Evolutionary conservation across 2,329 filamentous ascomycete species (phyloP), one percentile per base, ranked within the genome.

Genomic region (Calonectria hawksworthii): DNA sequence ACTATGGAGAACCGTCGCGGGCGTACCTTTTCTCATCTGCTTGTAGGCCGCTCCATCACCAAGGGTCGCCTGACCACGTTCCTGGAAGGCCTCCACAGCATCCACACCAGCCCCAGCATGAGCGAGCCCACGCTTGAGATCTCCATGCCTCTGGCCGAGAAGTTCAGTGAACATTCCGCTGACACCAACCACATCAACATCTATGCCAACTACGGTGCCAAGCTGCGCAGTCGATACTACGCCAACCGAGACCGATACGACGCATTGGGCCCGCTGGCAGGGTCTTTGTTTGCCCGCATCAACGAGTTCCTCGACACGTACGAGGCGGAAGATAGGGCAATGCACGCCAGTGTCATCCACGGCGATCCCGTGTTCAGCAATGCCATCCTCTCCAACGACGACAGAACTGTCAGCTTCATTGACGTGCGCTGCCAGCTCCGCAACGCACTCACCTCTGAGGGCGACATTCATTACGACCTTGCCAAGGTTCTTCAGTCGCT

Each of bases 231-330:
- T 7, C 32, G 56, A 2, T 63, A 63, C 21, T 63, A 63, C 34
- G 5, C 11, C 11, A 2, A 63, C 32, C 56, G 23, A 1, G 56
- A 63, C 9, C 56, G 56, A 26, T 63, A 63, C 34, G 56, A 63
- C 16, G 56, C 56, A 6, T 32, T 63, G 34, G 56, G 56, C 11
- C 34, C 56, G 7, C 56, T 63, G 2, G 56, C 56, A 4, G 56
- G 11, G 6, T 26, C 32, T 28, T 13, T 63, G 14, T 63, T 63
- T 14, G 56, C 56, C n/a, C 32, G 56, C 13, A 38, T 63, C 56
- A 63, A 63, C n/a, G 56, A 63, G 56, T 63, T 63, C 34, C 56
- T 63, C 11, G 56, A 63, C 23, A 63, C 56, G 2, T 63, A 63
- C 56, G 56, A 63, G 56, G 56, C 56, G 14, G 56, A 63, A 18